Evolutionary conservation across 1,139 yeast genomes (phyloP), one percentile per base, ranked within the genome.

Genomic region (Zygoascus sp.): DNA sequence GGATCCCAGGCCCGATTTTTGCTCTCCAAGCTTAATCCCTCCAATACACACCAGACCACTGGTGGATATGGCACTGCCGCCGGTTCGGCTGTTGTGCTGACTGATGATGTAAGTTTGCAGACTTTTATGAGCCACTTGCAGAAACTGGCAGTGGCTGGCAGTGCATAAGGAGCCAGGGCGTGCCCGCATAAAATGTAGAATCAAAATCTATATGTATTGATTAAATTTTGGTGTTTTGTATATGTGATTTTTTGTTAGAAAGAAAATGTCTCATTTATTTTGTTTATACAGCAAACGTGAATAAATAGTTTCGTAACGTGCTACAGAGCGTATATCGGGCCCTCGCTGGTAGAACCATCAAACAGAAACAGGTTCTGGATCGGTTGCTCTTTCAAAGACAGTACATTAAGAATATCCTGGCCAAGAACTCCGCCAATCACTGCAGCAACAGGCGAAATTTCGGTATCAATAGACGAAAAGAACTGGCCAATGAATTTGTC

Each of bases 1-100:
- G 97, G 96, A 46, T 89, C 97, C 23, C 98, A 92, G 72, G 97
- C 97, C 2, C 83, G 98, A 72, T 92, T 92, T 76, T 77, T 92
- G 69, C 80, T 88, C 64, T 87, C 97, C 43, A 90, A 88, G 70
- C 80, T 92, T 67, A 92, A 92, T 67, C 97, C 98, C 42, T 83
- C 96, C 43, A 87, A 87, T 54, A 83, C 92, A 38, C 86, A 84
- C 67, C 82, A 78, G 61, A 74, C 75, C 50, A 72, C 76, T 54
- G 73, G 74, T 44, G 68, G 69, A 42, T 69, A 74, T 47, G 73
- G 76, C 9, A 48, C 54, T 28, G 69, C 73, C 27, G 73, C 74
- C 48, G 80, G 80, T 40, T 68, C 78, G 16, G 89, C 95, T 15
- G 88, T 88, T 58, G 96, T 90, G 40, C 80, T 90, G 64, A 90